phyloP scores from a whole-genome alignment of 176 grass and related monocot species.

The Rhynchospora pubera region DNA sequence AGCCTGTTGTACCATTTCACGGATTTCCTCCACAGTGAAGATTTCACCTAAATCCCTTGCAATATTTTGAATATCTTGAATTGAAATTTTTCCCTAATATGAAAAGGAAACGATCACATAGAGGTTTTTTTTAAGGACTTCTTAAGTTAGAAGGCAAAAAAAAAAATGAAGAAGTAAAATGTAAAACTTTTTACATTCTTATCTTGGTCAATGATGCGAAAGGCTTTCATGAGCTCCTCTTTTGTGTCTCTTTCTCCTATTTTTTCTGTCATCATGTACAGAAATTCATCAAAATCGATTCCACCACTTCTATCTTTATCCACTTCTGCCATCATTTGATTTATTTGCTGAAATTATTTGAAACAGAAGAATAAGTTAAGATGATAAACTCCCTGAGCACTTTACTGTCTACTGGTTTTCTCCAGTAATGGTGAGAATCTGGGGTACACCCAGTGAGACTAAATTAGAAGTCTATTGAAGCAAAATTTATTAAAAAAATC shows the following conservation, averaged over 20 bases:
- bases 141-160: not conserved
- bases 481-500: not conserved
- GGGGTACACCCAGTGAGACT: not conserved
- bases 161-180: not conserved
- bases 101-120: not conserved
- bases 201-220: conserved; percentile 68
- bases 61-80: conserved; percentile 56
- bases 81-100: conserved; percentile 69
- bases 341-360: conserved; percentile 49
- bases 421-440: not conserved
- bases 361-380: not conserved
- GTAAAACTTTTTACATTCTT: conserved; percentile 37
- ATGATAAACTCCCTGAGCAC: not conserved
- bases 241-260: conserved; percentile 66
- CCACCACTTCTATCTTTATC: conserved; percentile 75
- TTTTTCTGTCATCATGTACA: conserved; percentile 81
- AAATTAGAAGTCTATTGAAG: not conserved
- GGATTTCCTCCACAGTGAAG: conserved; percentile 71
- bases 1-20: conserved; percentile 65
- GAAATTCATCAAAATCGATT: conserved; percentile 85
- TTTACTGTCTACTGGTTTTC: not conserved
- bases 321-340: conserved; percentile 75
- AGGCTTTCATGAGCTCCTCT: conserved; percentile 64
- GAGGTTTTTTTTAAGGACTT: not conserved
- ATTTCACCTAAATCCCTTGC: conserved; percentile 65